phyloP scores from a whole-genome alignment of 2,329 filamentous ascomycete genomes.

The Aspergillus fumigatus region DNA sequence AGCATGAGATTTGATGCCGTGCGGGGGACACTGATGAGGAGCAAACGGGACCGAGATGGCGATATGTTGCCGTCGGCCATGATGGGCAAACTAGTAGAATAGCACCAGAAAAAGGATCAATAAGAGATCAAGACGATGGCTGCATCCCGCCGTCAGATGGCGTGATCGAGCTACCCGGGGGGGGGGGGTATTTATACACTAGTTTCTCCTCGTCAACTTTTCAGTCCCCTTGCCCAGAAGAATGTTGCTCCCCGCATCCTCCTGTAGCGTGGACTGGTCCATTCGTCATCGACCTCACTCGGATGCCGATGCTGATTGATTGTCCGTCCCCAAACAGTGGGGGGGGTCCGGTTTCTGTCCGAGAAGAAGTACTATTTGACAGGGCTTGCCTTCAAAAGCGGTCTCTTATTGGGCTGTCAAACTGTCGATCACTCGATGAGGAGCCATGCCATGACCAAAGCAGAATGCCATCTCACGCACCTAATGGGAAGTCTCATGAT shows the following conservation, averaged over 20 bases:
- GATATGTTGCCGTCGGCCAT: not conserved
- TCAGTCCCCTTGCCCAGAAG: no score
- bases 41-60: constrained; percentile 11
- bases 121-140: constrained; percentile 4
- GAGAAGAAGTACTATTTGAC: not conserved
- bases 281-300: no score
- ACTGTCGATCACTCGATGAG: not conserved
- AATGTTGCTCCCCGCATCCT: no score
- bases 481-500: no score
- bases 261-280: no score
- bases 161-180: not conserved
- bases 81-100: no score
- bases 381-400: not conserved
- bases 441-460: not conserved
- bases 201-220: no score
- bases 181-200: not conserved
- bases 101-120: constrained; percentile 1
- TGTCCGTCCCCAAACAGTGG: not conserved
- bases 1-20: constrained; percentile 32
- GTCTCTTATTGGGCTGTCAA: not conserved
- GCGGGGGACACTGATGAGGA: constrained; percentile 25
- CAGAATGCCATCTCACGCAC: not conserved
- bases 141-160: constrained; percentile 3
- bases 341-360: not conserved
- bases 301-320: not conserved